Evolutionary conservation across 176 grass and related monocot species (phyloP), one percentile per base, ranked within the genome.

Genomic region (Puya raimondii): DNA sequence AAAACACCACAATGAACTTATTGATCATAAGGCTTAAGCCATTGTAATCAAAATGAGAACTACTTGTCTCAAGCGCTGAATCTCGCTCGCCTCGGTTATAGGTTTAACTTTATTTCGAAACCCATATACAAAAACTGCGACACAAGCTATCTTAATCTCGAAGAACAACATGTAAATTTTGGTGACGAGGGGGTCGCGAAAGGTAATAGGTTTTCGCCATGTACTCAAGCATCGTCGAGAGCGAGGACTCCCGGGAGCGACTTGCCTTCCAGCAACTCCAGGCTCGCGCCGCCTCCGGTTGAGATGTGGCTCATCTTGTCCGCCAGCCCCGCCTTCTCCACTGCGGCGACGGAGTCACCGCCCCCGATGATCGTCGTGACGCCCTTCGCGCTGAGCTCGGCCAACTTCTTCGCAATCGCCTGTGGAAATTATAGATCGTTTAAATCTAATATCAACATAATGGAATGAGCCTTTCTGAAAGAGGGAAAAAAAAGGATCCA

Each of bases 241-340:
- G 81, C 81, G 56, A 53, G 64, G 21, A 84, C 81, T 69, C 81
- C 81, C 4, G 81, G 81, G 26, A 84, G 81, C 27, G 67, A 25
- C 63, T 79, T 84, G 64, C 81, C 81, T 73, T 84, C 81, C 63
- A 84, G 48, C 50, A 84, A 33, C 75, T 84, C 81, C 63, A 84
- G 74, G 54, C 76, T 79, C 2, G 81, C 81, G 74, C 81, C 81
- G 10, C 81, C 81, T 51, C 81, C 81, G 0, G 81, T 84, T 13
- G 81, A 84, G 64, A 84, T 84, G 59, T 84, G 81, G 53, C 70
- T 84, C 81, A 84, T 84, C 64, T 78, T 77, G 50, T 56, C 70
- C 16, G 81, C 81, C 49, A 84, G 70, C 14, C 81, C 81, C 14
- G 21, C 81, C 27, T 84, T 84, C 64, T 84, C 81, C 2, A 84